Base-by-base conservation (phyloP, 805 yeast genomes). In the Zygoascus biomembranicola region DNA sequence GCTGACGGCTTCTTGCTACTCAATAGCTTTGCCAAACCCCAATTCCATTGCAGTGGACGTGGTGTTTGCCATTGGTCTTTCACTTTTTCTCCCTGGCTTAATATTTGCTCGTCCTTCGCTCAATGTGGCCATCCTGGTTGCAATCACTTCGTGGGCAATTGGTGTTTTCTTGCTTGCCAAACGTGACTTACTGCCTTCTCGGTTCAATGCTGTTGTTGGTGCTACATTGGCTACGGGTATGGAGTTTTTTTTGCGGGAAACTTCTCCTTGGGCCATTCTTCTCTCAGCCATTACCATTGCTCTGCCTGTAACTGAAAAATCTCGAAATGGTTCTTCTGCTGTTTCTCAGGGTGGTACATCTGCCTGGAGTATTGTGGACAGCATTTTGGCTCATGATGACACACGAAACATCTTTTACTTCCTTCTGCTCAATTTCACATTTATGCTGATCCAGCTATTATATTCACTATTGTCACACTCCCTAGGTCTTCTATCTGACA, bases 381-480 rank as follows among this genome's bases (percentile, higher is more conserved):
- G 70, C 8, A 66, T 73, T 49, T 61, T 74, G 39, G 69, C 73
- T n/a, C 75, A 85, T 53, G 73, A 76, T 49, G 97, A 90, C 58
- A 90, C 97, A 0, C 76, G 86, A 56, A 89, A 96, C 11, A 94
- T 94, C 32, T 90, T 94, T 69, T 84, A 88, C 54, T 94, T 92
- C 63, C 70, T 94, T 48, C 68, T 92, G 58, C 75, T 94, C 56
- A 94, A 94, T 69, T 81, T 95, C 11, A 79, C 94, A 1, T 94
- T 94, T 70, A 94, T 94, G 99, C 81, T 94, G 63, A 83, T 94
- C 43, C 99, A 94, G 71, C 75, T 94, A 59, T 71, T 94, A 9
- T 94, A 94, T 67, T 90, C 98, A 0, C 85, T 94, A 70, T 77
- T 95, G 57, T 90, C 98, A 1, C 90, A 87, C 64, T 92, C 98